Evolutionary conservation across 2,329 filamentous ascomycete species (phyloP), one percentile per base, ranked within the genome.

Genomic region (Thielaviopsis euricoi): DNA sequence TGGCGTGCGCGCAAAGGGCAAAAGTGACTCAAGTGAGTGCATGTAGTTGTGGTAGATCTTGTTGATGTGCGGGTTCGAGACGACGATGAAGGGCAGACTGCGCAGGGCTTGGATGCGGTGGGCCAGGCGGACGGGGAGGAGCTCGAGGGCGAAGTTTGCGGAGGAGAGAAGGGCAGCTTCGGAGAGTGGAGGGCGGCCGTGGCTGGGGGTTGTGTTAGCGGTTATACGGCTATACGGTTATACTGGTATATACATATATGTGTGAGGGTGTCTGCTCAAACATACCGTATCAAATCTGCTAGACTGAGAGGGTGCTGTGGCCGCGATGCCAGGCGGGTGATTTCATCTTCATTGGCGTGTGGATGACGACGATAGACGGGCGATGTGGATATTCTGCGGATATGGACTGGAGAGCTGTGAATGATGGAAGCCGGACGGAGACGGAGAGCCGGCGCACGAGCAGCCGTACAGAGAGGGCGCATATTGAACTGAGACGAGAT

Each of bases 21-120:
- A 79, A 17, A 98, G 77, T 0, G 89, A 95, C 1, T 87, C 91
- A 21, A 98, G 76, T 2, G 89, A 95, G 71, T 96, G 90, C 51
- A 95, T 77, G 70, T 98, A 98, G 71, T 96, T 97, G 71, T 87
- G 84, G 75, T 97, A 95, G 63, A 98, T 98, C 65, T 86, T 85
- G 25, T 85, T 87, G 64, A 98, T 89, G 68, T 96, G 89, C 0
- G 89, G 88, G 68, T 98, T 97, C n/a, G 91, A 90, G 25, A 98
- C 93, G 58, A 98, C 91, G 63, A 98, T 97, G 71, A 91, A 98
- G 0, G 93, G 93, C 9, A 98, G 81, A 68, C 95, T 95, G 62
- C 90, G 85, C 19, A 98, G 76, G 50, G 89, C 89, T 69, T 95
- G 87, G 63, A 98, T 95, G 58, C 93, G 88, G 68, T 94, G 89